These are phyloP conservation scores for Daldinia childiae DNA, from an alignment of 495 filamentous ascomycete species.

Conservation along the genomic window DNA sequence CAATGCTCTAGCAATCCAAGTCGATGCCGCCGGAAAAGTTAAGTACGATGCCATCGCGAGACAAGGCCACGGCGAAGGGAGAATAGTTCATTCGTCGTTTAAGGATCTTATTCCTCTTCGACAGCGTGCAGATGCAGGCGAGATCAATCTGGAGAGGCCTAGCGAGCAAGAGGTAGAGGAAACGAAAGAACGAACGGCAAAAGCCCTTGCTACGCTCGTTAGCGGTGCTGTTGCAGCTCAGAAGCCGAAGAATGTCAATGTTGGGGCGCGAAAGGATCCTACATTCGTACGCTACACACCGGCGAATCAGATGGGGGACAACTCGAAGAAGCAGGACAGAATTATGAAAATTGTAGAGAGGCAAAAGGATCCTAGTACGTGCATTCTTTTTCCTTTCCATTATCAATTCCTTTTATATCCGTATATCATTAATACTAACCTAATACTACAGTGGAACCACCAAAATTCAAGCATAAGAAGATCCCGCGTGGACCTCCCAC, in stretches of 20 bases:
- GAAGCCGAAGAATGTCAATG: constrained; percentile 93
- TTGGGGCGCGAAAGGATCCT: constrained; percentile 77
- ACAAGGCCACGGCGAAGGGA: constrained; percentile 82
- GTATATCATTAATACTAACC: constrained; percentile 17
- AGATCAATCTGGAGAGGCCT: constrained; percentile 88
- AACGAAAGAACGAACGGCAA: constrained; percentile 87
- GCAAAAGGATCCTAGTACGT: constrained; percentile 81
- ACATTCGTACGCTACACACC: constrained; percentile 97
- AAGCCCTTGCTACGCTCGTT: constrained; percentile 82
- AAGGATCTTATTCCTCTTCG: constrained; percentile 95
- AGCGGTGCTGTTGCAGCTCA: constrained; percentile 87
- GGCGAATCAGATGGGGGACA: constrained; percentile 96
- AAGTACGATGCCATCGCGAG: constrained; percentile 97
- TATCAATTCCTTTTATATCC: not conserved
- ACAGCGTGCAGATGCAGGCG: constrained; percentile 92
- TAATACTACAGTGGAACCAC: constrained; percentile 75
- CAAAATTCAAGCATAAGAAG: constrained; percentile 98
- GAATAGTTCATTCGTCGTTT: constrained; percentile 93
- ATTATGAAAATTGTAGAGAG: constrained; percentile 98
- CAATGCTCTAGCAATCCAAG: constrained; percentile 90
- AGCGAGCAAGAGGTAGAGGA: constrained; percentile 82
- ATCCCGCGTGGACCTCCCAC: constrained; percentile 94
- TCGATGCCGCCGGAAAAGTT: constrained; percentile 89
- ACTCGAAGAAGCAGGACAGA: constrained; percentile 83
- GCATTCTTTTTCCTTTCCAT: not conserved